Conservation (phyloP, 1,284 basidiomycete genomes). For the Cryptococcus sp. region DNA sequence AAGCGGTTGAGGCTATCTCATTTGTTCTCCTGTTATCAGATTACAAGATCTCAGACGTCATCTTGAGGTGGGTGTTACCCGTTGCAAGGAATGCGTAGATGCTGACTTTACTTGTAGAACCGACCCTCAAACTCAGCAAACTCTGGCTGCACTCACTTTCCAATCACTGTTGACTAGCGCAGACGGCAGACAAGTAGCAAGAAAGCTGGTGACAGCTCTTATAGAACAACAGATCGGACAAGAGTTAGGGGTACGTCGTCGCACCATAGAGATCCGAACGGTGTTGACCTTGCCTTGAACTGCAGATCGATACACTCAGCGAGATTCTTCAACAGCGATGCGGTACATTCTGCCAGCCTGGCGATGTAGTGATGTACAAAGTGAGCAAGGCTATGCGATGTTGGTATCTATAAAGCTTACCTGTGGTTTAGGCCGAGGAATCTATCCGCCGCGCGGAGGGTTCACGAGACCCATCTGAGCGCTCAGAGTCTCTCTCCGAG, state of each 20-base stretch:
- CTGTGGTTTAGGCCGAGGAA: conserved; percentile 73
- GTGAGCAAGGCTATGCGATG: conserved; percentile 50
- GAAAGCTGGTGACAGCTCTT: conserved; percentile 87
- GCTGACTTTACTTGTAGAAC: conserved; percentile 8
- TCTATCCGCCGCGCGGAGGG: conserved; percentile 87
- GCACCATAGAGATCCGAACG: neutral
- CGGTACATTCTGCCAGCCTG: conserved; percentile 95
- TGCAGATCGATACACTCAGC: conserved; percentile 90
- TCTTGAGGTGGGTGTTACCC: conserved; percentile 64
- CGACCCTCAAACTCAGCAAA: conserved; percentile 61
- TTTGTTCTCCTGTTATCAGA: conserved; percentile 91
- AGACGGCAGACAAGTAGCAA: conserved; percentile 77
- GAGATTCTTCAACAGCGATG: conserved; percentile 92
- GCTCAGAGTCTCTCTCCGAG: conserved; percentile 73
- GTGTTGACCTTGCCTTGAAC: conserved; percentile 1
- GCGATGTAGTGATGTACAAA: conserved; percentile 98
- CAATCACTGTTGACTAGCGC: conserved; percentile 80
- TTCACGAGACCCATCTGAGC: conserved; percentile 69
- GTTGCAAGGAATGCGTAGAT: neutral
- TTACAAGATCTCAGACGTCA: conserved; percentile 83
- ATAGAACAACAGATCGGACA: conserved; percentile 98
- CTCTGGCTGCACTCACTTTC: conserved; percentile 71
- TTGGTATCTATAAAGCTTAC: neutral
- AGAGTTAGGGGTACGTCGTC: conserved; percentile 76
- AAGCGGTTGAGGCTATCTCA: conserved; percentile 86